Percentiles rank a stretch among this genome's conserved stretches.
Evolutionary conservation across 805 yeast species (phyloP).

Genomic region (Yarrowia osloensis): DNA sequence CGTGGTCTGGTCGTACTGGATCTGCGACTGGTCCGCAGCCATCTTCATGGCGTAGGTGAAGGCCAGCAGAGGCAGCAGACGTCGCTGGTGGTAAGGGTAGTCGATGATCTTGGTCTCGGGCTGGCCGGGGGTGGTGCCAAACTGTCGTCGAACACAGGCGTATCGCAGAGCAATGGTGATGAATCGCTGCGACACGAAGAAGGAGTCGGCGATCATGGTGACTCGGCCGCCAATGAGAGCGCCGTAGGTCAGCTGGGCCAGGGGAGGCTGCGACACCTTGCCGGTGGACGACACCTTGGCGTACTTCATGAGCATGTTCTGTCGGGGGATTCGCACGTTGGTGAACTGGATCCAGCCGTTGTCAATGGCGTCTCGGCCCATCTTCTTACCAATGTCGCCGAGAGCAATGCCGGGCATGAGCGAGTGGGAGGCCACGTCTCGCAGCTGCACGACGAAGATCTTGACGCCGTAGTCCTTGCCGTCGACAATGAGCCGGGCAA

Average conservation of each 20-base stretch:
- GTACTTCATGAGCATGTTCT: slow-evolving; percentile 78
- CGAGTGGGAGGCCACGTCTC: slow-evolving; percentile 67
- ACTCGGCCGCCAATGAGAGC: slow-evolving; percentile 89
- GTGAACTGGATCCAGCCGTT: slow-evolving; percentile 96
- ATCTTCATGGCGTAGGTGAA: slow-evolving; percentile 74
- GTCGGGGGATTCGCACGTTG: slow-evolving; percentile 79
- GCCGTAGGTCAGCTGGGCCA: slow-evolving; percentile 86
- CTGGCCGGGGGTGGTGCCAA: slow-evolving; percentile 52
- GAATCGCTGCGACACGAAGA: slow-evolving; percentile 75
- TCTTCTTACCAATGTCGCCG: slow-evolving; percentile 92
- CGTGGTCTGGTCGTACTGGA: slow-evolving; percentile 52
- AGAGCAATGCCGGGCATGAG: slow-evolving; percentile 75
- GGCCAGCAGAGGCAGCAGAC: slow-evolving; percentile 83
- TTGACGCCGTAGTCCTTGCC: slow-evolving; percentile 91
- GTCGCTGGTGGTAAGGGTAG: slow-evolving; percentile 85
- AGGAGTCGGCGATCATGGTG: slow-evolving; percentile 83
- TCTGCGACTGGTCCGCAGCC: slow-evolving; percentile 63
- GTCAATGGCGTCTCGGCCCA: slow-evolving; percentile 96
- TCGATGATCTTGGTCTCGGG: slow-evolving; percentile 76
- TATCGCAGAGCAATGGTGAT: slow-evolving; percentile 84
- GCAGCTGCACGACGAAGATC: slow-evolving; percentile 88
- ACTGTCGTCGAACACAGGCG: slow-evolving; percentile 88
- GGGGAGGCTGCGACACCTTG: slow-evolving; percentile 72
- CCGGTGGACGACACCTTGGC: slow-evolving; percentile 69
- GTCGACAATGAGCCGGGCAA: slow-evolving; percentile 77